Percentiles rank a stretch among this genome's conserved stretches.
phyloP scores from a whole-genome alignment of 495 filamentous ascomycete species.

The Aspergillus olivimuriae region DNA sequence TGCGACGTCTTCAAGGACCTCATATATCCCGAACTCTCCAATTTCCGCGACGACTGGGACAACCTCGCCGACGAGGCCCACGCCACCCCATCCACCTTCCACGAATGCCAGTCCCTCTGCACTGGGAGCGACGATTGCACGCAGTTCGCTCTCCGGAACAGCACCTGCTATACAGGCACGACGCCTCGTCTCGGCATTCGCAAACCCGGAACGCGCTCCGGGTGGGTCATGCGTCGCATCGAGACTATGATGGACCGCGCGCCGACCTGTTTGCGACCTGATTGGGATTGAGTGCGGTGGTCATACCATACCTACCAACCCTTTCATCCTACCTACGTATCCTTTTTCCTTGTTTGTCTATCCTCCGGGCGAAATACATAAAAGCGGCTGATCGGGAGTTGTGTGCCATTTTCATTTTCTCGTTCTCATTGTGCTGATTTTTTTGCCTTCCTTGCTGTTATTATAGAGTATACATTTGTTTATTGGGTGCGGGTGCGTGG shows the following conservation, averaged over 20 bases:
- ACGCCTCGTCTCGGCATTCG: slow-evolving; percentile 28
- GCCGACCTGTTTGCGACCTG: slow-evolving; percentile 25
- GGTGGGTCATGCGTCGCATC: slow-evolving; percentile 30
- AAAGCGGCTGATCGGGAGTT: too few species aligned
- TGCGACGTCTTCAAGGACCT: slow-evolving; percentile 39
- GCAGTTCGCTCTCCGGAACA: slow-evolving; percentile 31
- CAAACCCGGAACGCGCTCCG: slow-evolving; percentile 23
- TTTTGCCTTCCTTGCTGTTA: background rate
- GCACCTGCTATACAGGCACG: slow-evolving; percentile 26
- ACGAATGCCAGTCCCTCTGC: slow-evolving; percentile 33
- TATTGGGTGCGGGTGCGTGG: too few species aligned
- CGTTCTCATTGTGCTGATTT: background rate
- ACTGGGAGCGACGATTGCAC: slow-evolving; percentile 20
- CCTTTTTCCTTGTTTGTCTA: background rate
- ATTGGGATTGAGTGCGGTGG: slow-evolving; percentile 28
- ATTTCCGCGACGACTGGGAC: slow-evolving; percentile 35
- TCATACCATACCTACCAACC: too few species aligned
- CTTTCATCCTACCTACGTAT: slow-evolving; percentile 4
- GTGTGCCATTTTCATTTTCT: slow-evolving; percentile 11
- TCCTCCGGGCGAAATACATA: too few species aligned
- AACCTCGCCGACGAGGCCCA: slow-evolving; percentile 38
- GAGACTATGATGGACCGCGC: slow-evolving; percentile 25
- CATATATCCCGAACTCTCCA: slow-evolving; percentile 31
- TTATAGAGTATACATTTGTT: too few species aligned
- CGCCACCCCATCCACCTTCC: slow-evolving; percentile 20